phyloP scores from a whole-genome alignment of 2,329 filamentous ascomycete species.

The Colletotrichum aenigma region DNA sequence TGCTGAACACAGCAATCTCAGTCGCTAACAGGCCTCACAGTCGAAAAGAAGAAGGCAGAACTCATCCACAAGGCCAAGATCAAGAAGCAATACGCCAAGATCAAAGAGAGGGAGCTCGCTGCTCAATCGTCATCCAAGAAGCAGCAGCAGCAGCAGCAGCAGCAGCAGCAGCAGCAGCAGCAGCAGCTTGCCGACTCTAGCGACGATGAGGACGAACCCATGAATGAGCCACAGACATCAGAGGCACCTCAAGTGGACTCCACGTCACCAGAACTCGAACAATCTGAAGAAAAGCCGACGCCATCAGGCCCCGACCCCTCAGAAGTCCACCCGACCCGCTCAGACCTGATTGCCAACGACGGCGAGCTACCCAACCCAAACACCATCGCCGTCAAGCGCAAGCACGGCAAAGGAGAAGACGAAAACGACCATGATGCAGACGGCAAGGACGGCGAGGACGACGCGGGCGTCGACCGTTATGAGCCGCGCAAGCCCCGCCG shows the following conservation, averaged over 20 bases:
- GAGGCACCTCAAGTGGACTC: slow-evolving; percentile 23
- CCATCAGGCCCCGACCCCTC: slow-evolving; percentile 4
- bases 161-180: background rate
- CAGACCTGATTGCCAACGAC: slow-evolving; percentile 40
- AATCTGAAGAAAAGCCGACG: background rate
- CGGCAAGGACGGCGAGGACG: background rate
- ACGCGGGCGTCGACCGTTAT: slow-evolving; percentile 16
- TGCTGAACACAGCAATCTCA: background rate
- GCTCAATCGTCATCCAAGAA: slow-evolving; percentile 17
- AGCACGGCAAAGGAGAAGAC: background rate
- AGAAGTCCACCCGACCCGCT: slow-evolving; percentile 44
- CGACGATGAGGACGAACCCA: slow-evolving; percentile 20
- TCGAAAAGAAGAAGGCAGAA: slow-evolving; percentile 86
- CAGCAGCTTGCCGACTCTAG: slow-evolving; percentile 18
- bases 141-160: background rate
- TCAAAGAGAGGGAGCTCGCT: slow-evolving; percentile 67
- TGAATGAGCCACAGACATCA: slow-evolving; percentile 21
- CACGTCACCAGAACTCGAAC: background rate
- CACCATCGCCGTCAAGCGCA: slow-evolving; percentile 19
- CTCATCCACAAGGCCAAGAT: slow-evolving; percentile 92
- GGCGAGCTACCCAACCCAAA: slow-evolving; percentile 22
- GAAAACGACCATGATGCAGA: background rate
- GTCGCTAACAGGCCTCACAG: slow-evolving; percentile 43
- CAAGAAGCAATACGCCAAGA: slow-evolving; percentile 89
- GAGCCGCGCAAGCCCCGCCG: slow-evolving; percentile 20